Evolutionary conservation across 2,329 filamentous ascomycete genomes (phyloP).

Genomic region (Penicillium capsulatum): DNA sequence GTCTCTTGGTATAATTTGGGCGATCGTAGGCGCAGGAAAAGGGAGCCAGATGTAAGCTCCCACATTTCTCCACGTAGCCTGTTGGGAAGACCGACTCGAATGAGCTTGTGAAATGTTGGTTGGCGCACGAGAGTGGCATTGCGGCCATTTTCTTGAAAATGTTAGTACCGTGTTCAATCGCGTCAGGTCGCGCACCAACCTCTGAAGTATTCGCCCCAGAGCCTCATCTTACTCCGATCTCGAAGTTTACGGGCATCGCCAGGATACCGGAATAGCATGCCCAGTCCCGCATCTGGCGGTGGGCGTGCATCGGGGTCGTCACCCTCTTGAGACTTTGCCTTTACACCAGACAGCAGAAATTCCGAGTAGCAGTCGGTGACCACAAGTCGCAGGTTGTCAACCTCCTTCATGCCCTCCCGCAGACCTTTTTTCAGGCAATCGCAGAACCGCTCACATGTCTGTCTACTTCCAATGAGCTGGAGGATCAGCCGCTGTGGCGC

Average conservation of each 20-base stretch:
- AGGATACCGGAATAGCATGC: conserved; percentile 89
- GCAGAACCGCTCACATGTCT: conserved; percentile 90
- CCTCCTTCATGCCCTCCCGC: conserved; percentile 79
- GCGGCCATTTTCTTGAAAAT: conserved; percentile 71
- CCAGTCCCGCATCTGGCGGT: conserved; percentile 87
- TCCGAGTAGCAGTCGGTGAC: conserved; percentile 87
- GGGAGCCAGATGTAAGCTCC: conserved; percentile 88
- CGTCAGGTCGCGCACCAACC: conserved; percentile 26
- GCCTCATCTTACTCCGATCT: conserved; percentile 91
- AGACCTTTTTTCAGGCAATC: conserved; percentile 90
- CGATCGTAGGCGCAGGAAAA: conserved; percentile 81
- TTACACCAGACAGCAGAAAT: conserved; percentile 58
- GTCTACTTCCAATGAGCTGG: conserved; percentile 82
- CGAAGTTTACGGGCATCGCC: conserved; percentile 90
- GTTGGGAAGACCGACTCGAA: conserved; percentile 91
- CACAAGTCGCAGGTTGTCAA: conserved; percentile 76
- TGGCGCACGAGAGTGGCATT: conserved; percentile 90
- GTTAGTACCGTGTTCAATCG: not conserved
- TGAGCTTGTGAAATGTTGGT: conserved; percentile 95
- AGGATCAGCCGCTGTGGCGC: conserved; percentile 85
- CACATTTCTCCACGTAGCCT: conserved; percentile 88
- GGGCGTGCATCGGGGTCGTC: conserved; percentile 41
- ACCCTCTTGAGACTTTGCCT: conserved; percentile 47
- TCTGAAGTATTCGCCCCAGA: conserved; percentile 94
- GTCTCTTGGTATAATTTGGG: conserved; percentile 82